Conservation (phyloP, 768 basidiomycete genomes). For the Tylopilus sp. region DNA sequence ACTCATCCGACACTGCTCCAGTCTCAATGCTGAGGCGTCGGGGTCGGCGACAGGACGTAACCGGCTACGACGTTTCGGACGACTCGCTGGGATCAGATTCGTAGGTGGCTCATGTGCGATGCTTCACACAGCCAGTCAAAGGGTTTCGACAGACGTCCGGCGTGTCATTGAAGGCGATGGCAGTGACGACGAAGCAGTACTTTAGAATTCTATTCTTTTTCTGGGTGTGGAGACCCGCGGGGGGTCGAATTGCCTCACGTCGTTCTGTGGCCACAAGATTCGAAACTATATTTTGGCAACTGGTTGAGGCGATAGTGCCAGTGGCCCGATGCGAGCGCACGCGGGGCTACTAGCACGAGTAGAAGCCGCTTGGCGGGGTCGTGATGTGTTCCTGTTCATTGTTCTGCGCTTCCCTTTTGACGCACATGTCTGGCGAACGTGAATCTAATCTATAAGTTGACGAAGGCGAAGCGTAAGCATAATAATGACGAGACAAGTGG, state of each 20-base stretch:
- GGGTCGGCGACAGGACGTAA: neutral
- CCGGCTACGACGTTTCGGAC: neutral
- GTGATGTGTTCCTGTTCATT: slow-evolving; percentile 12
- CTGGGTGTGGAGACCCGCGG: neutral
- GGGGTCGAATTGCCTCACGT: neutral
- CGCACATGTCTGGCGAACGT: neutral
- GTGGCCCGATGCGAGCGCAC: too few species aligned
- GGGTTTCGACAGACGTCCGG: neutral
- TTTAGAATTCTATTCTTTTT: neutral
- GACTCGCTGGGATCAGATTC: too few species aligned
- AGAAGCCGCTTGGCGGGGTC: neutral
- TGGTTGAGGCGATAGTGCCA: neutral
- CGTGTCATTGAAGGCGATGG: neutral
- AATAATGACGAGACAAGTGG: slow-evolving; percentile 11
- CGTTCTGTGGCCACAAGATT: neutral
- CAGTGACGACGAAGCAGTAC: neutral
- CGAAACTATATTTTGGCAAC: neutral
- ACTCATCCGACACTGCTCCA: neutral
- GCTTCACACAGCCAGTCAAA: neutral
- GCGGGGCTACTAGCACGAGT: too few species aligned
- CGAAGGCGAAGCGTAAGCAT: slow-evolving; percentile 4
- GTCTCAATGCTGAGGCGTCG: neutral
- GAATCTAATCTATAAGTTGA: slow-evolving; percentile 8
- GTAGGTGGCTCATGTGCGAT: too few species aligned
- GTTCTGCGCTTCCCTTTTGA: neutral